These are phyloP conservation scores for Pichia cephalocereana DNA, from an alignment of 805 yeast genomes.

Conservation along the genomic window DNA sequence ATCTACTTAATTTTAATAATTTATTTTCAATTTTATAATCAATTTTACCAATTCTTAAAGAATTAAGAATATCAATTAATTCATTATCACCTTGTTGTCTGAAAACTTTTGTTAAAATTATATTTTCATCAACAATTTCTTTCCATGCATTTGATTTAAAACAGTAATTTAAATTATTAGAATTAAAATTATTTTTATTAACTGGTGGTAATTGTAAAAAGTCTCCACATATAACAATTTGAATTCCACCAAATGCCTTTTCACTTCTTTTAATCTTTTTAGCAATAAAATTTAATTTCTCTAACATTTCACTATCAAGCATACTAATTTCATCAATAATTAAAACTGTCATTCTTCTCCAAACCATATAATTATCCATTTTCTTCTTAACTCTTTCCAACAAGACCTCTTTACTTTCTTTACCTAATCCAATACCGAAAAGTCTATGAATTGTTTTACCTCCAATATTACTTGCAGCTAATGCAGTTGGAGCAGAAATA, in stretches of 20 bases:
- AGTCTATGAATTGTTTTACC: conserved; percentile 83
- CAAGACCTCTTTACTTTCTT: conserved; percentile 37
- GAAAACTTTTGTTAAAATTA: conserved; percentile 70
- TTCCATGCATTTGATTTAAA: conserved; percentile 73
- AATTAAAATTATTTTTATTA: conserved; percentile 27
- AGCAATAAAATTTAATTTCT: conserved; percentile 67
- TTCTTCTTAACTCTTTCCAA: conserved; percentile 41
- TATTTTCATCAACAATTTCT: conserved; percentile 50
- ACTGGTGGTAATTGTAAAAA: conserved; percentile 96
- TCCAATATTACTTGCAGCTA: conserved; percentile 91
- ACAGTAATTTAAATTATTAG: conserved; percentile 41
- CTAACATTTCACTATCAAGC: conserved; percentile 75
- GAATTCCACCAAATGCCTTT: conserved; percentile 90
- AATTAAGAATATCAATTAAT: conserved; percentile 71
- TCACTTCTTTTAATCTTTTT: conserved; percentile 37
- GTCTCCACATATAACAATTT: conserved; percentile 86
- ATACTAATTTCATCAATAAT: conserved; percentile 91
- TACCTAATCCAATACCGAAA: conserved; percentile 79
- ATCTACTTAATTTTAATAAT: conserved; percentile 49
- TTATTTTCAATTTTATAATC: conserved; percentile 36
- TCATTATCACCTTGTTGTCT: conserved; percentile 77
- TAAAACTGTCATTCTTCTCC: conserved; percentile 63
- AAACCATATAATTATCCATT: conserved; percentile 36
- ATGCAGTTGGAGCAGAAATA: conserved; percentile 91
- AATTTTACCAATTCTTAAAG: conserved; percentile 66